Evolutionary conservation across 306 rosid genomes (phyloP).

Genomic region (Styphnolobium japonicum): DNA sequence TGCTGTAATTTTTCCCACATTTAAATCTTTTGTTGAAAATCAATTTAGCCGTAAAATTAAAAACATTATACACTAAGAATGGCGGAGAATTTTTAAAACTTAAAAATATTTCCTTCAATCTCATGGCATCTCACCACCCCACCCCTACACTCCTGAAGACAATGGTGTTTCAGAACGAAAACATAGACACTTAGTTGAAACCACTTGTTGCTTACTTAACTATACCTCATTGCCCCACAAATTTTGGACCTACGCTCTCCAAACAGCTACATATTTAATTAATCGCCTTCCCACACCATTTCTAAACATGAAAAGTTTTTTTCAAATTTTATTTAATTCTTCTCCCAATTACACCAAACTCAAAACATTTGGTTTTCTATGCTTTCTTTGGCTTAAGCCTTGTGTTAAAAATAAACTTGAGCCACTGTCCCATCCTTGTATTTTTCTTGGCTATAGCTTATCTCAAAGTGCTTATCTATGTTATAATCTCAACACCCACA

Average conservation of each 20-base stretch:
- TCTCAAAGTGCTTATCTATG: background rate
- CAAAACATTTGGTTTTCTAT: background rate
- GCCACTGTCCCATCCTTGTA: no score
- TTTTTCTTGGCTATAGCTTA: no score
- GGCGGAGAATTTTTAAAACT: background rate
- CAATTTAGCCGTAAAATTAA: background rate
- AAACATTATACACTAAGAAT: background rate
- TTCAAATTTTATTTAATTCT: background rate
- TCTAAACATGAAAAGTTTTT: background rate
- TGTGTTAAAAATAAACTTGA: background rate
- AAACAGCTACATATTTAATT: background rate
- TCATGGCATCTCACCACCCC: background rate
- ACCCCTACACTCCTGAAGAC: background rate
- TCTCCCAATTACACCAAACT: background rate
- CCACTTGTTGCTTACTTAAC: background rate
- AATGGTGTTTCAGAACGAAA: background rate
- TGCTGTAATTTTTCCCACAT: background rate
- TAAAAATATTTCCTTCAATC: background rate
- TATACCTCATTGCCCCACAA: background rate
- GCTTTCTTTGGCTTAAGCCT: background rate
- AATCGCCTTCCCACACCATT: background rate
- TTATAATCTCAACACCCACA: background rate
- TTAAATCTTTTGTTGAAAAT: background rate
- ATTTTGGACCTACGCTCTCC: background rate
- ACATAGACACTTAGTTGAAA: background rate